Evolutionary conservation across 2,329 filamentous ascomycete genomes (phyloP), one percentile per base, ranked within the genome.

Genomic region (Berkeleyomyces rouxiae): DNA sequence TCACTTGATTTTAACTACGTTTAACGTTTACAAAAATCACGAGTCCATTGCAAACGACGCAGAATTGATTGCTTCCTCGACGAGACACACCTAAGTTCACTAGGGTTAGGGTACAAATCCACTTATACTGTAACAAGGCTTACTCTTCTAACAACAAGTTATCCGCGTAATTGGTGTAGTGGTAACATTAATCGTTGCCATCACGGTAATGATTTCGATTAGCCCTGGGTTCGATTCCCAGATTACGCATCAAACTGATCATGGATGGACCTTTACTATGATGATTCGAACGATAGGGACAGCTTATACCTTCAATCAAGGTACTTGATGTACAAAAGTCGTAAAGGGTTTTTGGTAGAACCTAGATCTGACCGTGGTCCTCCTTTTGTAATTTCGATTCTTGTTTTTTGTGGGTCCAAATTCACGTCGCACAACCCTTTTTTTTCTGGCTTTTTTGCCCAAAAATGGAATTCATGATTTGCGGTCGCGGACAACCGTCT

Each of bases 251-350:
- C 23, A 1, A 63, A 43, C 36, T n/a, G 36, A 46, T 63, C 60
- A 60, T 49, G 9, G 23, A 40, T 23, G 4, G 6, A 16, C 10
- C 55, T 33, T 51, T 10, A 36, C 39, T 11, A 60, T 64, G 63
- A 64, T 61, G 63, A 64, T 64, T 64, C 59, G 53, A 59, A 64
- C 53, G 63, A 64, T 64, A 64, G 63, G 63, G 63, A 64, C 63
- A 64, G 63, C 63, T 64, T 64, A 64, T 58, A 39, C 59, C 63
- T 23, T 53, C 49, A 53, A 36, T 2, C 53, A 23, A 59, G 49
- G 63, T 46, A 44, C 40, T 37, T 64, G 63, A 64, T 64, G 63
- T 64, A 64, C 16, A 64, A 51, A 53, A 53, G 59, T 59, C 59
- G 63, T 59, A 59, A 13, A 53, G 63, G 39, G 63, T 61, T 64